Base-by-base conservation (phyloP, 768 basidiomycete species). In the Podaxis sp. region DNA sequence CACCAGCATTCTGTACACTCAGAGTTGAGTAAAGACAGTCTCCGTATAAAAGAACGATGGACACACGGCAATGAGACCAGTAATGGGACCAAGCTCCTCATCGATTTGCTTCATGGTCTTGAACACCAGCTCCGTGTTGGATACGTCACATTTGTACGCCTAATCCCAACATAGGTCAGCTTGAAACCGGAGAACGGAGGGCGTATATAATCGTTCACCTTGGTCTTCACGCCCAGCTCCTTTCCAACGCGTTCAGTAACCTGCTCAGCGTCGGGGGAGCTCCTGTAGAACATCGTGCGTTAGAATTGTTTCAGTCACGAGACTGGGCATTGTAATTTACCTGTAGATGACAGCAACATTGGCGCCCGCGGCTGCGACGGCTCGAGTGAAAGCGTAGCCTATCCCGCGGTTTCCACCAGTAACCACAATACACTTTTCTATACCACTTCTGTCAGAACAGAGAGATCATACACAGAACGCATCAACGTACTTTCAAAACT, bases 401-500 rank as follows among this genome's bases (percentile, higher is more conserved):
- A 89, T 87, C 9, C 87, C 87, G 47, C 82, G 75, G 66, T 83
- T 85, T 1, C 85, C 85, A 2, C 87, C 87, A 0, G 88, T 88
- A 51, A 89, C 78, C 36, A 88, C 79, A 59, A 82, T 72, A 52
- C 79, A 80, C 70, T 82, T 78, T 8, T 70, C 80, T 80, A 25
- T 5, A 40, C 5, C 1, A 27, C 55, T 5, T 50, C 2, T 2
- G 13, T 40, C 36, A n/a, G 22, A 22, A 38, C 8, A 6, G 11
- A 7, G 24, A 15, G 9, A 40, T 24, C 37, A 8, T 22, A 25
- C 3, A 24, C n/a, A 19, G 27, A n/a, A 12, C 11, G 3, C 13
- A 33, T 22, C 7, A 5, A 54, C 59, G 12, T 3, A 61, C 60
- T 46, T 27, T 37, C n/a, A 17, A 61, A 61, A 27, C 19, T 55